Evolutionary conservation across 2,329 filamentous ascomycete species (phyloP).

Genomic region (Fusarium protoensiforme): DNA sequence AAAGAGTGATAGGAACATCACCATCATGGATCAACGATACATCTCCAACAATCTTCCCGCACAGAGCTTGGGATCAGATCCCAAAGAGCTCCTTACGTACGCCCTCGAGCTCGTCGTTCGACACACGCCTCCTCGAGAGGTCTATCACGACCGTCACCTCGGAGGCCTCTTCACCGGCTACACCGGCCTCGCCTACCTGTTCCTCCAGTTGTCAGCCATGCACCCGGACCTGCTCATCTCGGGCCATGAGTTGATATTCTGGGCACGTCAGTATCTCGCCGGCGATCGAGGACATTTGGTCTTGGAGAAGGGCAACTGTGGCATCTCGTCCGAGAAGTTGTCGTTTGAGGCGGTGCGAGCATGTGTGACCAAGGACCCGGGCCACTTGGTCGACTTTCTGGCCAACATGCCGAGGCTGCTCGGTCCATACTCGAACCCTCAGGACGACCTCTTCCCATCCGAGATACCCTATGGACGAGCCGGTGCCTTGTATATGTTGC

Average conservation of each 20-base stretch:
- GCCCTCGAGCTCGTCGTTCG: slow-evolving; percentile 52
- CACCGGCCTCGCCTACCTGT: slow-evolving; percentile 66
- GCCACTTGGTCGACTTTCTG: slow-evolving; percentile 54
- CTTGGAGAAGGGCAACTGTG: slow-evolving; percentile 58
- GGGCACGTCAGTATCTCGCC: slow-evolving; percentile 60
- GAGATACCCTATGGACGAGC: slow-evolving; percentile 76
- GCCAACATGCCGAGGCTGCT: slow-evolving; percentile 51
- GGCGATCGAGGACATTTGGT: slow-evolving; percentile 48
- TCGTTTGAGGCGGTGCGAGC: slow-evolving; percentile 58
- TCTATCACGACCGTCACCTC: slow-evolving; percentile 48
- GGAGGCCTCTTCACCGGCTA: slow-evolving; percentile 65
- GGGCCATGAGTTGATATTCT: slow-evolving; percentile 55
- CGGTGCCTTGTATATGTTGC: slow-evolving; percentile 74
- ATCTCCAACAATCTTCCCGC: slow-evolving; percentile 49
- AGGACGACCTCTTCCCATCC: slow-evolving; percentile 59
- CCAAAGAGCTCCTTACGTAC: slow-evolving; percentile 44
- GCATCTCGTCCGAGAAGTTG: slow-evolving; percentile 61
- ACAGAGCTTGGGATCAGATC: slow-evolving; percentile 43
- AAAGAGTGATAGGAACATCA: not conserved
- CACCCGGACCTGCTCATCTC: slow-evolving; percentile 57
- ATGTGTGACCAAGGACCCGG: slow-evolving; percentile 53
- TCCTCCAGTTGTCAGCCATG: slow-evolving; percentile 58
- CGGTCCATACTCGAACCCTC: slow-evolving; percentile 34
- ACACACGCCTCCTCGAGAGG: slow-evolving; percentile 49
- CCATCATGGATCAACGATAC: slow-evolving; percentile 45